phyloP scores from a whole-genome alignment of 306 rosid species.

The Prunus armeniaca region DNA sequence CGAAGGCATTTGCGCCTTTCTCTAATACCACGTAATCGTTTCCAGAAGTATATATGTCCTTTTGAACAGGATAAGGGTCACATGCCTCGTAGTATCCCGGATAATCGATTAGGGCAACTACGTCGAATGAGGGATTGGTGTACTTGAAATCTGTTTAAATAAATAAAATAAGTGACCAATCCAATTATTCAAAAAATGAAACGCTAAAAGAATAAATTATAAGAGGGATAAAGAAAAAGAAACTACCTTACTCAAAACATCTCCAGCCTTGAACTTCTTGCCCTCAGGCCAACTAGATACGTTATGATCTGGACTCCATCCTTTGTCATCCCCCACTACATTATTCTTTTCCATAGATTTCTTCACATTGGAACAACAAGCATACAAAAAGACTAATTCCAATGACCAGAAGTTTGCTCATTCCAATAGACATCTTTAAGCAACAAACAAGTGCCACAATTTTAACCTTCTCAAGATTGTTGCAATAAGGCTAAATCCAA shows the following conservation, averaged over 20 bases:
- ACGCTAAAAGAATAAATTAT: neutral
- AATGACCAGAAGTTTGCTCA: neutral
- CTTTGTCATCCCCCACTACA: neutral
- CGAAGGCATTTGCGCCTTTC: neutral
- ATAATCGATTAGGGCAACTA: neutral
- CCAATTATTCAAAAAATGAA: neutral
- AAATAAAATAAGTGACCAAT: neutral
- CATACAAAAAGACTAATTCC: neutral
- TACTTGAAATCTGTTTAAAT: neutral
- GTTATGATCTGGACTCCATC: neutral
- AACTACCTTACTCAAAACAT: neutral
- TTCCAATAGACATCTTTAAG: neutral
- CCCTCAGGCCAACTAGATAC: neutral
- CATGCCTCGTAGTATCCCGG: neutral
- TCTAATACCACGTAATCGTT: neutral
- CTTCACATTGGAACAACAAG: neutral
- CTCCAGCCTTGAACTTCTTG: neutral
- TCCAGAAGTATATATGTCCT: neutral
- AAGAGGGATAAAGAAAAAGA: neutral
- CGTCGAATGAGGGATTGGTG: neutral
- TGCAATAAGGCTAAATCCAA: neutral
- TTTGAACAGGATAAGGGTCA: neutral
- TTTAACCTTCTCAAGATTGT: neutral
- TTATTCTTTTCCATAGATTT: neutral
- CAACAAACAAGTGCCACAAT: no score